Evolutionary conservation across 2,329 filamentous ascomycete genomes (phyloP).

Genomic region (Teratosphaeriaceae sp.): DNA sequence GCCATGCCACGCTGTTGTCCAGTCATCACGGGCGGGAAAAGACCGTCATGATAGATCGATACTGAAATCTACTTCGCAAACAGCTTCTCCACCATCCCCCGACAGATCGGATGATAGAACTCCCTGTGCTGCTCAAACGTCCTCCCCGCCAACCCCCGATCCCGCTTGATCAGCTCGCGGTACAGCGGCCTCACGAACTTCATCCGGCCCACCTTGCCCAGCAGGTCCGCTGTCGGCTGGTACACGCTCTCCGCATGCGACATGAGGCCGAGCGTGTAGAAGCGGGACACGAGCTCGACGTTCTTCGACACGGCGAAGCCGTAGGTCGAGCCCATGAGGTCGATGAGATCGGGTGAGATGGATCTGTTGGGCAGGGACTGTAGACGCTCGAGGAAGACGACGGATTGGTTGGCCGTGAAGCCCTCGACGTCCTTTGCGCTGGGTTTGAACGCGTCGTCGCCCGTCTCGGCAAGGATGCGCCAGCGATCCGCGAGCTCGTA

Average conservation of each 20-base stretch:
- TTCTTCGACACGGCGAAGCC: conserved; percentile 69
- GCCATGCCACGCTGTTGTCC: too few relatives aligned
- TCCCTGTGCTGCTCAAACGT: conserved; percentile 83
- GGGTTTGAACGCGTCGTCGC: conserved; percentile 49
- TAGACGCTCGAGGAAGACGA: conserved; percentile 81
- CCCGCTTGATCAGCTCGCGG: conserved; percentile 65
- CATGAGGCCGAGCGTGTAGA: conserved; percentile 70
- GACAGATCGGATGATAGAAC: conserved; percentile 95
- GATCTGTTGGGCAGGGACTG: conserved; percentile 56
- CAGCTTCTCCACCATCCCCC: conserved; percentile 72
- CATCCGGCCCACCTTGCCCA: conserved; percentile 85
- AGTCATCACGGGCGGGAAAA: too few relatives aligned
- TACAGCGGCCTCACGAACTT: conserved; percentile 92
- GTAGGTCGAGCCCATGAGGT: conserved; percentile 69
- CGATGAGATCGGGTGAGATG: conserved; percentile 59
- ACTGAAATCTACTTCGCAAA: conserved; percentile 26
- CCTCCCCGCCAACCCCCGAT: conserved; percentile 65
- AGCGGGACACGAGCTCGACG: conserved; percentile 76
- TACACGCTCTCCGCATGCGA: conserved; percentile 66
- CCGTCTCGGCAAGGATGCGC: conserved; percentile 47
- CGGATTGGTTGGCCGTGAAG: conserved; percentile 79
- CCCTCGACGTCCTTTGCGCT: conserved; percentile 59
- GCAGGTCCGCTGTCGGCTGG: conserved; percentile 62
- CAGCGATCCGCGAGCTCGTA: conserved; percentile 78
- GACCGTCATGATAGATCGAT: too few relatives aligned